Conservation (phyloP, 148 eudicot species). For the Rhododendron henanense region DNA sequence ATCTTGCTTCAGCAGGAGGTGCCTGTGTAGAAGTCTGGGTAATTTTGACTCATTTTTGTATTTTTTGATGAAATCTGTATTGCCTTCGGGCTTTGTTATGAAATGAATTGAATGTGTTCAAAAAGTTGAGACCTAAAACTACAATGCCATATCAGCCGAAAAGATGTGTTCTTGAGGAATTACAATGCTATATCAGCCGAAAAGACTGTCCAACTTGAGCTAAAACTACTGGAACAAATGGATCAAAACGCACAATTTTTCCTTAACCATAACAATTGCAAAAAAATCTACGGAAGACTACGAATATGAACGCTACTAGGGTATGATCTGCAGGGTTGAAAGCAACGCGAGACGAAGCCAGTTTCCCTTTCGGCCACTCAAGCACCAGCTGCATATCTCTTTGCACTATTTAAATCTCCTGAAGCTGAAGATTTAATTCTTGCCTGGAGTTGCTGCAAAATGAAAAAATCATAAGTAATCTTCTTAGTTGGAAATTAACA, state of each 20-base stretch:
- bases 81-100: too few relatives aligned
- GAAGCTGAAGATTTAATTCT: neutral
- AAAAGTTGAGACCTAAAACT: too few relatives aligned
- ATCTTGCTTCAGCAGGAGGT: too few relatives aligned
- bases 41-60: too few relatives aligned
- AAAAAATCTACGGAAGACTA: neutral
- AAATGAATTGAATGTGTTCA: too few relatives aligned
- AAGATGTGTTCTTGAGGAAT: too few relatives aligned
- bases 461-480: neutral
- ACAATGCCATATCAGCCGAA: too few relatives aligned
- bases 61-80: too few relatives aligned
- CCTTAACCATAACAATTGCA: neutral
- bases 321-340: neutral
- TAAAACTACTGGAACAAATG: neutral
- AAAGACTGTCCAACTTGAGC: neutral
- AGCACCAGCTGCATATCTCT: neutral
- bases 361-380: neutral
- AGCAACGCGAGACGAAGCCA: neutral
- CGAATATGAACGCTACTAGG: neutral
- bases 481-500: neutral
- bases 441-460: conserved; percentile 7
- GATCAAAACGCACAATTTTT: neutral
- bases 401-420: neutral
- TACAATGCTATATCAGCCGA: too few relatives aligned
- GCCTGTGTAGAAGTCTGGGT: too few relatives aligned